Conservation (phyloP, 352 stramenopile species). For the Phytophthora litchii region DNA sequence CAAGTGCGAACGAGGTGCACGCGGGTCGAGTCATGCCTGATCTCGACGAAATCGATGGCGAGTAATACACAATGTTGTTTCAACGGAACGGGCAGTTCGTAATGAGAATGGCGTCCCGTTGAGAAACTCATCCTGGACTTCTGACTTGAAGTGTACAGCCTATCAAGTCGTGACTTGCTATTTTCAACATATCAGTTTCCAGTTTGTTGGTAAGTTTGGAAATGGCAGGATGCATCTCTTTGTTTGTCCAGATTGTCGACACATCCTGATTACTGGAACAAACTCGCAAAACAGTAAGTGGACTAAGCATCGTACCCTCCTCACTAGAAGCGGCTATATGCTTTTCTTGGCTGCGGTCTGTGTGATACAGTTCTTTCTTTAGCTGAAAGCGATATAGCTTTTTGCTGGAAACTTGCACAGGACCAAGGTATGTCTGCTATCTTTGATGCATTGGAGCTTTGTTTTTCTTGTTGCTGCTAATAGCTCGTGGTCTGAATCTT, state of each 20-base stretch:
- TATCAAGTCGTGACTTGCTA: conserved; percentile 20
- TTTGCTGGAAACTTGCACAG: neutral
- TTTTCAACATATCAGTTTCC: conserved; percentile 21
- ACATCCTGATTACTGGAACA: conserved; percentile 5
- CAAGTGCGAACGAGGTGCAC: conserved; percentile 39
- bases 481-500: conserved; percentile 20
- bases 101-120: conserved; percentile 15
- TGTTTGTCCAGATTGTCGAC: conserved; percentile 8
- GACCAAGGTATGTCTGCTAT: conserved; percentile 26
- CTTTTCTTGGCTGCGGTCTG: conserved; percentile 31
- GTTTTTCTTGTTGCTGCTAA: conserved; percentile 25
- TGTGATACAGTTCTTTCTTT: conserved; percentile 37
- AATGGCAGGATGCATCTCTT: conserved; percentile 3
- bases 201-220: conserved; percentile 22
- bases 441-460: conserved; percentile 22
- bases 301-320: conserved; percentile 12
- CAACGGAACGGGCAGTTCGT: conserved; percentile 28
- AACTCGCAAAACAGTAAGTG: conserved; percentile 1
- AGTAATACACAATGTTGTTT: conserved; percentile 17
- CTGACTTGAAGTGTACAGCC: conserved; percentile 25
- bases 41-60: conserved; percentile 51
- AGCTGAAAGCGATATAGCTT: conserved; percentile 16
- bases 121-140: conserved; percentile 15
- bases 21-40: conserved; percentile 60
- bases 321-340: conserved; percentile 3